Percentiles rank a stretch among this genome's conserved stretches.
These are phyloP conservation scores for Cystofilobasidium ferigula DNA, from an alignment of 768 basidiomycete species.

Conservation along the genomic window DNA sequence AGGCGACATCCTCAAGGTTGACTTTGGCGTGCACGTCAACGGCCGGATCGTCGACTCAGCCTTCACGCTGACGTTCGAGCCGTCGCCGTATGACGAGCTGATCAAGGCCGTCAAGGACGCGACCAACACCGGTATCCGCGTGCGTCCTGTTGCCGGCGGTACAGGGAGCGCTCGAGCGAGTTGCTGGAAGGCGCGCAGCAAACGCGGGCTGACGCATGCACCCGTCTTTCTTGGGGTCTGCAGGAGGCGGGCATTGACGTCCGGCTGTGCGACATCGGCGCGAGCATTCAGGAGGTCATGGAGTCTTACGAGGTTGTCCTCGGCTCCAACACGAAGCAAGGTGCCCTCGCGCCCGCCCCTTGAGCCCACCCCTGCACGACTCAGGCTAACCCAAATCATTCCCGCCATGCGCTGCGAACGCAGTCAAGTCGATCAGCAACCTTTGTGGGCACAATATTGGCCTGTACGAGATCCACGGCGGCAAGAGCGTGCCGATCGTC, in stretches of 20 bases:
- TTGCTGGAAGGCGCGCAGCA: too few species aligned
- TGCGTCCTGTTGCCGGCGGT: constrained; percentile 37
- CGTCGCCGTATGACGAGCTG: constrained; percentile 68
- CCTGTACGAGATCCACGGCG: constrained; percentile 77
- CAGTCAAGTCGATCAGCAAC: constrained; percentile 88
- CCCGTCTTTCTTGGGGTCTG: background rate
- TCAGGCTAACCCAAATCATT: background rate
- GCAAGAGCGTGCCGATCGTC: constrained; percentile 81
- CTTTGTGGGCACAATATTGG: constrained; percentile 90
- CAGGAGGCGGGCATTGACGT: constrained; percentile 96
- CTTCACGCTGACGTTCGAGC: constrained; percentile 72
- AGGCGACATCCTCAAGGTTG: constrained; percentile 88
- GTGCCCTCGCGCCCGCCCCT: constrained; percentile 40
- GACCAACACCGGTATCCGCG: constrained; percentile 80
- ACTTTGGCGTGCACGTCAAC: constrained; percentile 92
- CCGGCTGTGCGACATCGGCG: constrained; percentile 81
- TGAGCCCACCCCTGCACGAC: constrained; percentile 13
- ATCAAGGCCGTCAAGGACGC: constrained; percentile 87
- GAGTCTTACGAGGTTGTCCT: constrained; percentile 95
- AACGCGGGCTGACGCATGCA: background rate
- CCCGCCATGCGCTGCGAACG: too few species aligned
- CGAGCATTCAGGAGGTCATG: constrained; percentile 94
- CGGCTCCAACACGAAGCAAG: constrained; percentile 67
- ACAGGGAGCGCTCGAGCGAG: too few species aligned
- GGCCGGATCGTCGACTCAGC: constrained; percentile 94